Evolutionary conservation across 305 asterid species (phyloP), one percentile per base, ranked within the genome.

Genomic region (Rubia peregrina): DNA sequence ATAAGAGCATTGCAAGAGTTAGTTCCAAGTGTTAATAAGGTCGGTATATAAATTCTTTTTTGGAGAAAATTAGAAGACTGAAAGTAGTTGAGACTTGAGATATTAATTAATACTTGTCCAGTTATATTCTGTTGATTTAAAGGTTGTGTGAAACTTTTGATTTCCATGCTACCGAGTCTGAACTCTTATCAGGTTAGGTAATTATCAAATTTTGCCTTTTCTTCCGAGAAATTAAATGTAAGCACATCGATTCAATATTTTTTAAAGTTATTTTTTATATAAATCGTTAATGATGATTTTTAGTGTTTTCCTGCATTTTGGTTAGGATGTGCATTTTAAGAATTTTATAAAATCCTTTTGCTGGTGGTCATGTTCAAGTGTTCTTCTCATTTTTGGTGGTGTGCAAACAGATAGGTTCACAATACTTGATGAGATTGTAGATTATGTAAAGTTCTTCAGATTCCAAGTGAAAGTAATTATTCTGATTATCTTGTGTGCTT

Each of bases 21-120:
- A 81, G 99, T 94, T 82, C 99, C 99, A 69, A 91, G 83, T 84
- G 98, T 94, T 72, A 94, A 94, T 89, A 94, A 94, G 98, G 98
- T 91, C 43, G 61, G 85, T 72, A 60, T 67, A 19, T 16, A 16
- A 5, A 17, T 6, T 26, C 30, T 17, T 26, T 76, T 75, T 70
- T 71, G 26, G 19, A 48, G 42, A 12, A 68, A 24, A 36, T 60
- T 9, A 33, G 53, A 67, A 14, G 26, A 44, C 11, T 59, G 17
- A 8, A 65, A 11, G 65, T 69, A 6, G 36, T 40, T 55, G 56
- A 21, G 56, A 6, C 36, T 26, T 26, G 16, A 53, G 14, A 60
- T 60, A 21, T 64, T 30, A 6, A 16, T 46, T 16, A 13, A 33
- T 12, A 7, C 33, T 11, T 22, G 4, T 56, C 63, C 13, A 51